A percentile compares a stretch with the other conserved stretches of the same genome.
phyloP scores from a whole-genome alignment of 345 rosid genomes.

The Camelina sativa region DNA sequence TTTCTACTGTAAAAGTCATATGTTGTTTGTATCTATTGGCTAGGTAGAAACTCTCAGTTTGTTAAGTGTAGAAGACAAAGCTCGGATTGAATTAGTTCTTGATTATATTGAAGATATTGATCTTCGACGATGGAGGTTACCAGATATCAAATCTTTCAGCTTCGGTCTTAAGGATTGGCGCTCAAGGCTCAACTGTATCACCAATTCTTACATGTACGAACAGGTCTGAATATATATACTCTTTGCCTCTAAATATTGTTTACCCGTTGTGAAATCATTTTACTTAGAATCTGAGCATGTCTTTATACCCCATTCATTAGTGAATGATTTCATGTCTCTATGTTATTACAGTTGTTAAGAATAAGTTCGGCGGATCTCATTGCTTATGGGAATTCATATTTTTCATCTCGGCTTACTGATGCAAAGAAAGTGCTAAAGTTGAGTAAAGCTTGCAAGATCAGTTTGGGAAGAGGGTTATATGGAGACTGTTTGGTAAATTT shows the following conservation, averaged over 20 bases:
- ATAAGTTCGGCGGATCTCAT: constrained; percentile 58
- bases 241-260: not conserved
- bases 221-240: constrained; percentile 67
- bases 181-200: constrained; percentile 69
- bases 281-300: not conserved
- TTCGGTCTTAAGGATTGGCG: constrained; percentile 69
- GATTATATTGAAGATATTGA: constrained; percentile 79
- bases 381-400: constrained; percentile 57
- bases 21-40: constrained; percentile 17
- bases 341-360: constrained; percentile 61
- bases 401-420: constrained; percentile 50
- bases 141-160: constrained; percentile 60
- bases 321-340: constrained; percentile 29
- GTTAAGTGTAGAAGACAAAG: constrained; percentile 48
- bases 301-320: not conserved
- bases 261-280: not conserved
- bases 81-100: constrained; percentile 57
- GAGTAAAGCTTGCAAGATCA: constrained; percentile 63
- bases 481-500: constrained; percentile 89
- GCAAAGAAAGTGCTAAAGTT: constrained; percentile 69
- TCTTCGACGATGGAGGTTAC: constrained; percentile 73
- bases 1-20: not conserved
- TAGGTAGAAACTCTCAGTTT: constrained; percentile 53
- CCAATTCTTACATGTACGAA: constrained; percentile 69
- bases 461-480: constrained; percentile 84